phyloP scores from a whole-genome alignment of 495 filamentous ascomycete species.

The Penicillium pancosmium region DNA sequence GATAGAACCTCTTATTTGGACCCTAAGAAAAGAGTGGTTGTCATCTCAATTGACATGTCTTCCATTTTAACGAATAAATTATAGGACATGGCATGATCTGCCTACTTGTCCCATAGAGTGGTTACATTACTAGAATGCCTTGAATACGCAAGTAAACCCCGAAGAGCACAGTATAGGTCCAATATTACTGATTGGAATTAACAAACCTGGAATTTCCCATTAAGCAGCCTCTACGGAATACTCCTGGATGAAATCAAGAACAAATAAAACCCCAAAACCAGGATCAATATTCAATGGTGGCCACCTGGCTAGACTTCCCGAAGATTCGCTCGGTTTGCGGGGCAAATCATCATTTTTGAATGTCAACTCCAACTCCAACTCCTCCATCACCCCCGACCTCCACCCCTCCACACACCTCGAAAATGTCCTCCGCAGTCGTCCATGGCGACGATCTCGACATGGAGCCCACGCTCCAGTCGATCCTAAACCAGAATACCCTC shows the following conservation, averaged over 20 bases:
- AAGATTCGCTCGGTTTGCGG: constrained; percentile 43
- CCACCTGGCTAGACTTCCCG: constrained; percentile 27
- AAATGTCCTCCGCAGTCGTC: constrained; percentile 65
- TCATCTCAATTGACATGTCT: no score
- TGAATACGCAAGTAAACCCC: no score
- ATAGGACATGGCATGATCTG: no score
- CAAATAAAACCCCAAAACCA: not conserved
- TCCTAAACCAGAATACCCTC: constrained; percentile 89
- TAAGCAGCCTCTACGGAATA: no score
- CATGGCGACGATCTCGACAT: constrained; percentile 76
- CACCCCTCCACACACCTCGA: constrained; percentile 22
- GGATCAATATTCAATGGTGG: not conserved
- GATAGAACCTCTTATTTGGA: not conserved
- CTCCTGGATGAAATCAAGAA: no score
- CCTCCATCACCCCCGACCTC: constrained; percentile 6
- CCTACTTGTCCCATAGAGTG: no score
- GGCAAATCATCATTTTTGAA: constrained; percentile 32
- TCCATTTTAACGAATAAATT: no score
- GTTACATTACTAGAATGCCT: no score
- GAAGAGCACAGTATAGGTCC: no score
- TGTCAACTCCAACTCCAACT: constrained; percentile 16
- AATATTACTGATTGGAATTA: no score
- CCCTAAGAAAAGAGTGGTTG: not conserved
- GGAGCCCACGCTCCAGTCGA: constrained; percentile 90
- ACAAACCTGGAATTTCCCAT: no score